Base-by-base conservation (phyloP, 768 basidiomycete species). In the Podaxis carcinomalis region DNA sequence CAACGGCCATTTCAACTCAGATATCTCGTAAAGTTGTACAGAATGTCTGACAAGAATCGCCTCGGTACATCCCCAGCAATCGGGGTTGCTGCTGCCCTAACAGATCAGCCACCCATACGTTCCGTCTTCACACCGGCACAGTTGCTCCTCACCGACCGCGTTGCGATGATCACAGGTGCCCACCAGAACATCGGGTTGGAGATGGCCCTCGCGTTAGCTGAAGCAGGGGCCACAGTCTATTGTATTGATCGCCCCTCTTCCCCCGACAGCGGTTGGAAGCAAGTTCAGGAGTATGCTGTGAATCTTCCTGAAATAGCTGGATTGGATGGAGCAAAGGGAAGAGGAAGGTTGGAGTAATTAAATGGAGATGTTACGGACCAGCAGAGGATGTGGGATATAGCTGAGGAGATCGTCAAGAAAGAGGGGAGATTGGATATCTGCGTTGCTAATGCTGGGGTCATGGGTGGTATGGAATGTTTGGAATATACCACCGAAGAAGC, bases 141-240 rank as follows among this genome's bases (percentile, higher is more conserved):
- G 64, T 87, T 84, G 70, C 78, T 80, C 0, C 77, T 88, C 32
- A 74, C 70, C 6, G 81, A 82, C 59, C 80, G 83, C 1, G 84
- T 87, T 3, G 83, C 77, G 5, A 76, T 88, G 42, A 83, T 88
- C 23, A 83, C 86, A 0, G 87, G 87, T 5, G 87, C 79, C 0
- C 83, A 86, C 62, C 73, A 86, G 35, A 86, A 90, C 0, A 80
- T 93, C 14, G 92, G 91, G 2, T 82, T 93, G 14, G 91, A 93
- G 74, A 88, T 89, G 86, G 88, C 89, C 36, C 74, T 92, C 54
- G 83, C 85, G 3, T 74, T 92, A 5, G 64, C 66, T 7, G 70
- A 71, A 59, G 67, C 67, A 4, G 70, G 70, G 3, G 70, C 67
- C 1, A 32, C 59, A 7, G 72, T 78, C 21, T 89, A 89, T 72